Evolutionary conservation across 2,329 filamentous ascomycete genomes (phyloP), one percentile per base, ranked within the genome.

Genomic region (Aureobasidium sp.): DNA sequence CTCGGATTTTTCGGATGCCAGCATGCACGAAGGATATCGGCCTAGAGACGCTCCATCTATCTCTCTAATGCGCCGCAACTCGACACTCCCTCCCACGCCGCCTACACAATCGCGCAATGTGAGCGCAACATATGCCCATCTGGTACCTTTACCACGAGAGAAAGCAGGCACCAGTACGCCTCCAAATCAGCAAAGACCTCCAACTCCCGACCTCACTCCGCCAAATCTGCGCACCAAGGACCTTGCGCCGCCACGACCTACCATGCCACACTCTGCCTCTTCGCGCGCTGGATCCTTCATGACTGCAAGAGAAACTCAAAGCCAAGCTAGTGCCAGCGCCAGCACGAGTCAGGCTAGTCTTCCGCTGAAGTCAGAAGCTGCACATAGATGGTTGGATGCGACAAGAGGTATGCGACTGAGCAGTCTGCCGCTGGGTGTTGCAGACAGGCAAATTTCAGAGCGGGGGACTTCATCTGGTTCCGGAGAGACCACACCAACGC

Each of bases 211-310:
- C 27, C 67, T 66, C 2, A 74, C 71, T 7, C 73, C 73, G 32
- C 72, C 72, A 8, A 66, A 63, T 21, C 67, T 60, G 10, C 65
- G 63, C 30, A 66, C 65, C 34, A 64, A 64, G 25, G 41, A 32
- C 5, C 34, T 55, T 44, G 49, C 51, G 67, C 45, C 53, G 5
- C 64, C 68, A 21, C 64, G 66, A 27, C 69, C 68, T 32, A 25
- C 54, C 16, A 63, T 69, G 47, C 50, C 44, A 21, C 64, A 66
- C 44, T 67, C 67, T 54, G 62, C 67, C 5, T 72, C 77, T 16
- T 79, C 78, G 6, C 77, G 74, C 27, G 76, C 76, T 36, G 77
- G 79, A 30, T 79, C 77, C 0, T 79, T 78, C 66, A 74, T 70
- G 48, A 80, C 78, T 1, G 78, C 78, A 11, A 70, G 71, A 61